Percentiles rank a stretch among this genome's conserved stretches.
Evolutionary conservation across 352 stramenopile genomes (phyloP).

Genomic region (Globisporangium spiculum): DNA sequence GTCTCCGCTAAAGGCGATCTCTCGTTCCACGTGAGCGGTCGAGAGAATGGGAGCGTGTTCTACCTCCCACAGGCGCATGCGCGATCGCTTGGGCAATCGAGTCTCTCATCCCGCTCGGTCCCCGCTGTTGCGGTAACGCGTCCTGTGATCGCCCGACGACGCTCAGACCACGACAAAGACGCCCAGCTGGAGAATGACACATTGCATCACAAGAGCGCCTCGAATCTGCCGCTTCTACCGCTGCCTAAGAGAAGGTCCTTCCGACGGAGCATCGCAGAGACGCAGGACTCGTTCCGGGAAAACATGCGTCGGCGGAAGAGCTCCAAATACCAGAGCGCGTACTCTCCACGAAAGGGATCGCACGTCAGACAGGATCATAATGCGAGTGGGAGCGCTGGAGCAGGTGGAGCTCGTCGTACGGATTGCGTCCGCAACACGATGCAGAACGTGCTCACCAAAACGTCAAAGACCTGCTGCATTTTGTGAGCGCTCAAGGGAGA

Average conservation of each 20-base stretch:
- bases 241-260: neutral
- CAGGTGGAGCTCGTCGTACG: too few species aligned
- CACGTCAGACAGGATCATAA: neutral
- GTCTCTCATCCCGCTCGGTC: neutral
- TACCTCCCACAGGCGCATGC: neutral
- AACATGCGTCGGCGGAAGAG: neutral
- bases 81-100: neutral
- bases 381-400: too few species aligned
- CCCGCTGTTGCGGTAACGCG: neutral
- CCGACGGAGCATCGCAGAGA: constrained; percentile 5
- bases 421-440: too few species aligned
- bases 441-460: too few species aligned
- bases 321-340: neutral
- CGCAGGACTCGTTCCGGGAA: constrained; percentile 13
- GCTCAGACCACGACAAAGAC: neutral
- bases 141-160: neutral
- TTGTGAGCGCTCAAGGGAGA: too few species aligned
- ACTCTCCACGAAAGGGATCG: constrained; percentile 3
- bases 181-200: neutral
- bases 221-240: neutral
- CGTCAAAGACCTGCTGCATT: too few species aligned
- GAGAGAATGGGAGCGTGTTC: neutral
- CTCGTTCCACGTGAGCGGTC: neutral
- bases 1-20: neutral
- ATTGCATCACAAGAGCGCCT: neutral